Evolutionary conservation across 1,139 yeast species (phyloP).

Genomic region (Hyphopichia burtonii): DNA sequence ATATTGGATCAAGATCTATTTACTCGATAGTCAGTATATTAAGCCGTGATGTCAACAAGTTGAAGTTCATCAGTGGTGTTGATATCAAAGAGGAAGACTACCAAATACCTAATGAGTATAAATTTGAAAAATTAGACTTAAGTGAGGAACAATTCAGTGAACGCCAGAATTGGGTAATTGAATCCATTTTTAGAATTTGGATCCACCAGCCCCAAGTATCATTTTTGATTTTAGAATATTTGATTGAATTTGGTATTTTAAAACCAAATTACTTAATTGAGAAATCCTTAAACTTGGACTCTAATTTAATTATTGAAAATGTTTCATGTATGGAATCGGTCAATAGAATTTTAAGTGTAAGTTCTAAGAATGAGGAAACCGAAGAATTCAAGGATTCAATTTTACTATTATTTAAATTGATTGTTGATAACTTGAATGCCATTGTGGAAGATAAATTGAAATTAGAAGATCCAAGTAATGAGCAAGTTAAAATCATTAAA

Average conservation of each 20-base stretch:
- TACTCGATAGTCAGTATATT: conserved; percentile 80
- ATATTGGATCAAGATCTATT: conserved; percentile 84
- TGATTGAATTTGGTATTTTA: conserved; percentile 52
- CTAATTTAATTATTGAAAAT: conserved; percentile 39
- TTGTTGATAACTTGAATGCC: conserved; percentile 37
- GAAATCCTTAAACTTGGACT: conserved; percentile 38
- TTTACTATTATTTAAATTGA: conserved; percentile 33
- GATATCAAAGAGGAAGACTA: conserved; percentile 27
- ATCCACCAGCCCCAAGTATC: conserved; percentile 79
- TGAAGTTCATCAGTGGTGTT: conserved; percentile 44
- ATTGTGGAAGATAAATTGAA: conserved; percentile 20
- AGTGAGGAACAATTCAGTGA: conserved; percentile 29
- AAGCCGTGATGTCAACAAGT: conserved; percentile 51
- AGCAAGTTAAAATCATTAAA: conserved; percentile 23
- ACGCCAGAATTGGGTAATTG: conserved; percentile 50
- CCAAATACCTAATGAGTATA: conserved; percentile 28
- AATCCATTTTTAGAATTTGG: conserved; percentile 76
- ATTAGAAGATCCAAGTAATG: conserved; percentile 19
- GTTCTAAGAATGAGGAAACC: conserved; percentile 7
- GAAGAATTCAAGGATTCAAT: conserved; percentile 22
- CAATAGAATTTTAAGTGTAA: conserved; percentile 31
- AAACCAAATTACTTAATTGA: conserved; percentile 40
- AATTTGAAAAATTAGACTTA: conserved; percentile 39
- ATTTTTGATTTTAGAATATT: conserved; percentile 64
- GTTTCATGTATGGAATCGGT: conserved; percentile 49